Evolutionary conservation across 176 grass and related monocot genomes (phyloP).

Genomic region (Ampelocalamus luodianensis): DNA sequence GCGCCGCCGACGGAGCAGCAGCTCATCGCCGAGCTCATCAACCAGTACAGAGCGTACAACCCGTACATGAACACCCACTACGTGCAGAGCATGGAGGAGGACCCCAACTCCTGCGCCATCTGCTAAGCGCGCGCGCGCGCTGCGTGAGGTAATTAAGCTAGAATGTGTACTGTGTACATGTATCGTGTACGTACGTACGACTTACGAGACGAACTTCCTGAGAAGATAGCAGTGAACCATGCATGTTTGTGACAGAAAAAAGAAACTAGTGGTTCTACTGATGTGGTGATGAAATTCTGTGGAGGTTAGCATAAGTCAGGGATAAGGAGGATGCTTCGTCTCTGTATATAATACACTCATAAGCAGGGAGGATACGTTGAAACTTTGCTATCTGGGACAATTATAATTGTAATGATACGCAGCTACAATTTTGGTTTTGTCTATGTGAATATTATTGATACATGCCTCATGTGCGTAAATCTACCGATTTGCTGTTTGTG

Average conservation of each 20-base stretch:
- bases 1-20: constrained; percentile 39
- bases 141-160: background rate
- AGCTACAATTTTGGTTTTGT: constrained; percentile 1
- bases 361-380: background rate
- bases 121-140: constrained; percentile 34
- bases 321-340: background rate
- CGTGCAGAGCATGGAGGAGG: constrained; percentile 80
- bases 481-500: background rate
- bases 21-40: constrained; percentile 60
- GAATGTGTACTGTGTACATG: background rate
- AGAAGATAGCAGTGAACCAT: constrained; percentile 1
- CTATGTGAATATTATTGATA: background rate
- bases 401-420: constrained; percentile 27
- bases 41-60: constrained; percentile 54
- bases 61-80: constrained; percentile 53
- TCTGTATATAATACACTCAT: background rate
- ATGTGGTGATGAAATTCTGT: background rate
- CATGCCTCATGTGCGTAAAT: background rate
- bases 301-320: background rate
- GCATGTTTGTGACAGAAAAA: background rate
- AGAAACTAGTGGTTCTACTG: background rate
- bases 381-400: constrained; percentile 29
- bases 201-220: background rate
- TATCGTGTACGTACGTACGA: background rate
- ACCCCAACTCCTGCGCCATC: constrained; percentile 86